Evolutionary conservation across 768 basidiomycete species (phyloP), one percentile per base, ranked within the genome.

Genomic region (Suillus plorans): DNA sequence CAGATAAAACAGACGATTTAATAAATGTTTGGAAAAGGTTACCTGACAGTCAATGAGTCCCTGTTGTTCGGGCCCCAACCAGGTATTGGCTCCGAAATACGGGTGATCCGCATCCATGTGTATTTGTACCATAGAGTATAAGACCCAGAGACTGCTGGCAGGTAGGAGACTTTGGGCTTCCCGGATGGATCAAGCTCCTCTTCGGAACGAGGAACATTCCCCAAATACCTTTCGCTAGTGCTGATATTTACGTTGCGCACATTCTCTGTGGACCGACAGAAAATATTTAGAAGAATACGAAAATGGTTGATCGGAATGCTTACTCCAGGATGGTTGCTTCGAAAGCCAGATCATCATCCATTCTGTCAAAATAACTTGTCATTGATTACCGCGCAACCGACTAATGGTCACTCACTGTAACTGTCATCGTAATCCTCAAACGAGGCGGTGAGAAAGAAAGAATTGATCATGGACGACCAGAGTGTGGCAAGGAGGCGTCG

Each of bases 291-390:
- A 14, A 39, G 5, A 20, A 61, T 9, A 42, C 4, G 12, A 12
- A 25, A 20, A 52, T 55, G 5, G 52, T 55, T 41, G 28, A 31
- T 22, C 5, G 22, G 22, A 13, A 8, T 34, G 76, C 85, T 69
- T 66, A 83, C 81, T 76, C 87, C 87, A 90, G n/a, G 82, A 77
- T 22, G 86, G 81, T 49, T 86, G 85, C 60, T 81, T 80, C 5
- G 87, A 85, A 0, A 91, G 74, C 89, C 90, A 92, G 47, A 81
- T 75, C 82, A 90, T 83, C 69, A 91, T 80, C 90, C 90, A 92
- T 45, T 82, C 89, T 90, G 63, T 34, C 45, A 45, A 57, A 39
- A 37, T 55, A n/a, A 39, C 37, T 34, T 13, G 44, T 57, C 62
- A 47, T 36, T 36, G 20, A 36, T 36, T 36, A 2, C n/a, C n/a